phyloP scores from a whole-genome alignment of 331 rosid genomes.

The Cydonia oblonga region DNA sequence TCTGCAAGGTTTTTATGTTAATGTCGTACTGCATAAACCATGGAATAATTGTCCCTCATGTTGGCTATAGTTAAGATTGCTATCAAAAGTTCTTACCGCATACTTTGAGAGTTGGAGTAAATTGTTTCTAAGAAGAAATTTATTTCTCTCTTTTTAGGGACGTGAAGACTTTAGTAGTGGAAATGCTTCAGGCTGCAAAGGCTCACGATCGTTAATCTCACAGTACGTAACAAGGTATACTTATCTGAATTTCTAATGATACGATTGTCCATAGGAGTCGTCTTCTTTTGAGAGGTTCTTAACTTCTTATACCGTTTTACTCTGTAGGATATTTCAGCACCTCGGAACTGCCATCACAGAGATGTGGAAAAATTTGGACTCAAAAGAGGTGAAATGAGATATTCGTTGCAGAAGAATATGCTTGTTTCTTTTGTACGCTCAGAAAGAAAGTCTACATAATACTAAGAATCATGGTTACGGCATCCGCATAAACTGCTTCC shows the following conservation, averaged over 20 bases:
- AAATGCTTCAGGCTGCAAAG: slow-evolving; percentile 84
- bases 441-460: not conserved
- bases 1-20: not conserved
- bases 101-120: not conserved
- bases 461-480: not conserved
- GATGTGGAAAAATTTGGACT: not conserved
- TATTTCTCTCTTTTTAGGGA: slow-evolving; percentile 36
- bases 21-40: not conserved
- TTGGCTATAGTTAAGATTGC: too few relatives aligned
- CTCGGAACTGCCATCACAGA: not conserved
- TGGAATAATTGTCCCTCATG: not conserved
- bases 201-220: slow-evolving; percentile 31
- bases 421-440: not conserved
- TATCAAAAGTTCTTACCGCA: not conserved
- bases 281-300: not conserved
- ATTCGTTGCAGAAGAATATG: not conserved
- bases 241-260: slow-evolving; percentile 9
- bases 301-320: not conserved
- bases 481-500: not conserved
- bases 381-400: not conserved
- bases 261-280: not conserved
- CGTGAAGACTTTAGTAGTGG: slow-evolving; percentile 85
- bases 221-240: slow-evolving; percentile 17
- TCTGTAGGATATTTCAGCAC: not conserved
- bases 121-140: not conserved